phyloP scores from a whole-genome alignment of 192 early-diverging fungal genomes.

The Spizellomyces sp. region DNA sequence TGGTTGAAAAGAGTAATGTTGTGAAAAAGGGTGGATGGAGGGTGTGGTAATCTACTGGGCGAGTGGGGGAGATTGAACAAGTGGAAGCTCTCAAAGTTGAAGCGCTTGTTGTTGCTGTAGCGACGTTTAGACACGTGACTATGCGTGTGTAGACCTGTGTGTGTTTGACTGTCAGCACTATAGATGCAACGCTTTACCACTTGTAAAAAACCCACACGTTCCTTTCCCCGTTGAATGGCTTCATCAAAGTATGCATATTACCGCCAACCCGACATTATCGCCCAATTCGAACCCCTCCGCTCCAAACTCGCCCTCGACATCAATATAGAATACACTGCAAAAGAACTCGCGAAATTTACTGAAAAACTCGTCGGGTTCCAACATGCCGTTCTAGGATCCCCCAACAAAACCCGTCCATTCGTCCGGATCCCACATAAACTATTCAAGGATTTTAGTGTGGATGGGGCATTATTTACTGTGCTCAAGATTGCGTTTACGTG shows the following conservation, averaged over 20 bases:
- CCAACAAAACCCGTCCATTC: slow-evolving; percentile 1
- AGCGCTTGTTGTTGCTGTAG: too few relatives aligned
- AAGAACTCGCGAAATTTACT: slow-evolving; percentile 18
- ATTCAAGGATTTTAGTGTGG: slow-evolving; percentile 27
- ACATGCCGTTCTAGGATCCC: background rate
- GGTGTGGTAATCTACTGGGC: too few relatives aligned
- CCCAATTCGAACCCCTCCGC: slow-evolving; percentile 11
- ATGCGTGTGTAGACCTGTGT: too few relatives aligned
- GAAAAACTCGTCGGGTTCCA: slow-evolving; percentile 24
- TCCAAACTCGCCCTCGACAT: background rate
- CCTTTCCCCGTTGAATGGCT: too few relatives aligned
- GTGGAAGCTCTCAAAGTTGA: too few relatives aligned
- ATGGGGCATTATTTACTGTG: slow-evolving; percentile 23
- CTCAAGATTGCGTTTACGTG: slow-evolving; percentile 15
- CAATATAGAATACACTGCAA: background rate
- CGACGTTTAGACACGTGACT: too few relatives aligned
- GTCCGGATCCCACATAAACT: slow-evolving; percentile 27
- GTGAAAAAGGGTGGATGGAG: too few relatives aligned
- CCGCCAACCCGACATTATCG: background rate
- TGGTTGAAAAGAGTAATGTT: too few relatives aligned
- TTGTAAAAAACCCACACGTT: too few relatives aligned
- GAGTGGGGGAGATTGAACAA: too few relatives aligned
- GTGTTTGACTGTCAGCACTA: too few relatives aligned
- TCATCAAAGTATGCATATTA: background rate
- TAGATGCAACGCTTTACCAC: too few relatives aligned